Evolutionary conservation across 2,329 filamentous ascomycete species (phyloP), one percentile per base, ranked within the genome.

Genomic region (Arachnomyces sp.): DNA sequence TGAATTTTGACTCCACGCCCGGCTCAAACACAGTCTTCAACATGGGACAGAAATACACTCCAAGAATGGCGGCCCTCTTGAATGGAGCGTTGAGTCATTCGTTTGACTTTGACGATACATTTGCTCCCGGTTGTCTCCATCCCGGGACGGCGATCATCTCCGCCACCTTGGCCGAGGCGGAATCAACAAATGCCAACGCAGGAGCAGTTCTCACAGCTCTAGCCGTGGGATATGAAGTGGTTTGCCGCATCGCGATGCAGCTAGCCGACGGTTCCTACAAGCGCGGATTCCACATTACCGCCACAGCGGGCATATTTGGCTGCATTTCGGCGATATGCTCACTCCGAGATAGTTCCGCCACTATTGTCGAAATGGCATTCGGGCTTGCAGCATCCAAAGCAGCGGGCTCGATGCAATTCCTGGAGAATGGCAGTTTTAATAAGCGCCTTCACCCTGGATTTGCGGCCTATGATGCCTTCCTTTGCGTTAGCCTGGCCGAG

Each of bases 51-150:
- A n/a, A n/a, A n/a, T n/a, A n/a, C n/a, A n/a, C n/a, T n/a, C 59
- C 58, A 2, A 64, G 65, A 15, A 65, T 63, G 35, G 66, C 66
- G 2, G 62, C 56, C 1, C 52, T 69, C 8, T 45, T 69, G 15
- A 69, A 69, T 39, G 65, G 62, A 3, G 55, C 64, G 1, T 59
- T 68, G 28, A 61, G 60, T 7, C 67, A 70, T 49, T 63, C 60
- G 3, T 53, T 67, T 36, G 67, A 69, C 46, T 69, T 68, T 47
- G 67, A 69, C 48, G 66, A 71, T 46, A 70, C 66, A 2, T 63
- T 66, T 42, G 64, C 64, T 2, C 47, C 54, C 2, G 64, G 62
- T 2, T 62, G 63, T 12, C 50, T 69, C 12, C 66, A 70, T 44
- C 57, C 64, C 1, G 66, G 67, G 18, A 59, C 64, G 0, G 64